Evolutionary conservation across 306 rosid genomes (phyloP), one percentile per base, ranked within the genome.

Genomic region (Vachellia pachyceras): DNA sequence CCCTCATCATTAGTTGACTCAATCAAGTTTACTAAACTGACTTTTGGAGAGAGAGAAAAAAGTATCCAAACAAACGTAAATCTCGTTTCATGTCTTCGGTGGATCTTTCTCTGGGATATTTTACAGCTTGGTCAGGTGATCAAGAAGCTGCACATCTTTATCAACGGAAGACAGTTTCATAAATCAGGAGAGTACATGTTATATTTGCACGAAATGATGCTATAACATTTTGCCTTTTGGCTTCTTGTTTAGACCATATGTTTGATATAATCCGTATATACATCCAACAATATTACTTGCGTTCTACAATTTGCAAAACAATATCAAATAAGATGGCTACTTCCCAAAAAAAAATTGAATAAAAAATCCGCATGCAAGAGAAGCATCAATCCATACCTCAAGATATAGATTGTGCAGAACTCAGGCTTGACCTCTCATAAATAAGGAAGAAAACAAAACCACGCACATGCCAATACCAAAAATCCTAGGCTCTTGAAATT

Each of bases 31-130:
- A 50, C 52, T 7, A 50, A 50, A 50, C 50, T 45, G 47, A 44
- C 47, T 44, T 44, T 29, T 29, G 33, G 33, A 1, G 33, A 29
- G 33, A 29, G 33, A 29, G 33, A 29, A 2, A 29, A 29, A 29
- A 29, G 33, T 29, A 29, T 29, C 33, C 33, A 29, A 29, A 29
- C 33, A 29, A 29, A 29, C 33, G 2, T 29, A 29, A 29, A 29
- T 14, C 54, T 47, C 17, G 54, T 47, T 47, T 23, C 66, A 10
- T 8, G 36, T 33, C 37, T 35, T 15, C 7, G 41, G 68, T 58
- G 66, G 40, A 25, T 61, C 3, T 91, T 72, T 89, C 88, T 82
- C 9, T 91, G 22, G 95, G 91, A 54, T 91, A 91, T 73, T 88
- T 92, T 82, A 35, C 78, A 7, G 18, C 87, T 75, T 22, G 64